These are phyloP conservation scores for Malassezia equina DNA, from an alignment of 1,284 basidiomycete species.

Conservation along the genomic window DNA sequence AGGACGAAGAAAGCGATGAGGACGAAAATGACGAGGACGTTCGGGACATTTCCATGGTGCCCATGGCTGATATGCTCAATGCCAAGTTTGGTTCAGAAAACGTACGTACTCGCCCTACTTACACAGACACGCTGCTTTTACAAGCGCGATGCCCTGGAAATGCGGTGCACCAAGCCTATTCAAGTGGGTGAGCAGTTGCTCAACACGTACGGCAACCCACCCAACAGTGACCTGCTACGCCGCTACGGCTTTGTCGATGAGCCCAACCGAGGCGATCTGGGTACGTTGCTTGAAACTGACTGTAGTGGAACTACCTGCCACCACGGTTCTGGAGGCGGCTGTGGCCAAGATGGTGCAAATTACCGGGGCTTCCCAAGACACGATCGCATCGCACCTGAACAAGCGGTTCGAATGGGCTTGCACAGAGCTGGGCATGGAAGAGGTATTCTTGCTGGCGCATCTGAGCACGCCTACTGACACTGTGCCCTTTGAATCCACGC, in stretches of 20 bases:
- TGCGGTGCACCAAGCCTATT: slow-evolving; percentile 71
- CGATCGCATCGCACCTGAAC: slow-evolving; percentile 16
- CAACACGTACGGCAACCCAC: slow-evolving; percentile 91
- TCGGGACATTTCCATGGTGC: slow-evolving; percentile 79
- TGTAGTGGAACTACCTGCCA: slow-evolving; percentile 66
- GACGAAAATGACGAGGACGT: slow-evolving; percentile 46
- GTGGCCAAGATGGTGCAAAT: slow-evolving; percentile 1
- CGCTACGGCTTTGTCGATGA: slow-evolving; percentile 88
- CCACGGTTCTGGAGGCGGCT: slow-evolving; percentile 57
- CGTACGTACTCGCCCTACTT: slow-evolving; percentile 52
- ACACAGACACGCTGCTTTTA: slow-evolving; percentile 71
- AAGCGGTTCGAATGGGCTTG: slow-evolving; percentile 33
- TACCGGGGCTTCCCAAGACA: background rate
- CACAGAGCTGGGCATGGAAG: slow-evolving; percentile 34
- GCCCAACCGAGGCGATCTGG: slow-evolving; percentile 73
- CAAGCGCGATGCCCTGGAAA: slow-evolving; percentile 62
- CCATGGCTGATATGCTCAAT: slow-evolving; percentile 76
- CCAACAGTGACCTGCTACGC: slow-evolving; percentile 85
- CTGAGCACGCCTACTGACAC: slow-evolving; percentile 27
- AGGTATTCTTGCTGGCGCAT: slow-evolving; percentile 34
- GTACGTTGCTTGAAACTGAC: background rate
- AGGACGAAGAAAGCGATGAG: slow-evolving; percentile 22
- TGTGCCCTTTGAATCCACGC: slow-evolving; percentile 22
- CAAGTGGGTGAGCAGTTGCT: slow-evolving; percentile 70
- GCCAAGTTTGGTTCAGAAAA: slow-evolving; percentile 42